These are phyloP conservation scores for sorghum (Sorghum bicolor) DNA, from an alignment of 176 grass and related monocot genomes.

Conservation along the genomic window DNA sequence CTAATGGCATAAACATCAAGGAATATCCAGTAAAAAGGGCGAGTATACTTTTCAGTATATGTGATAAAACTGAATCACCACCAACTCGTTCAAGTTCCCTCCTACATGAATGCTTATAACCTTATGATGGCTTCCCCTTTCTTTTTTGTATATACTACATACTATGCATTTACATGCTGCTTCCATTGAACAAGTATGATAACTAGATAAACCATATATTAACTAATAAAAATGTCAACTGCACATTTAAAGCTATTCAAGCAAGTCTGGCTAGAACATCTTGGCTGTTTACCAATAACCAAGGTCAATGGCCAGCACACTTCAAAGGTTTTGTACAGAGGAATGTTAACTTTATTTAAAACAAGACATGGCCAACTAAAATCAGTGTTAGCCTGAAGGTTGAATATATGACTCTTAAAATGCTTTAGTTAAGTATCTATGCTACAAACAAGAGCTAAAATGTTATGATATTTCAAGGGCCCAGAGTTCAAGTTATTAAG, in stretches of 20 bases:
- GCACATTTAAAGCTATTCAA: background rate
- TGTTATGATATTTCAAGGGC: background rate
- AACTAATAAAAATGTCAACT: background rate
- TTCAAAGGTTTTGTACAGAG: conserved; percentile 12
- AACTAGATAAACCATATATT: conserved; percentile 2
- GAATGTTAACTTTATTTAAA: conserved; percentile 11
- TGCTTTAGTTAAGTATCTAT: background rate
- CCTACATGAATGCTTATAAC: background rate
- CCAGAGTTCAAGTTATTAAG: background rate
- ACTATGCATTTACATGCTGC: background rate
- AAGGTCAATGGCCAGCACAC: background rate
- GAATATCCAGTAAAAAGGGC: background rate
- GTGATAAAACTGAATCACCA: background rate
- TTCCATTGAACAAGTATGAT: background rate
- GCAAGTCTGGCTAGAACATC: background rate
- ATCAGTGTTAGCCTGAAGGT: conserved; percentile 9
- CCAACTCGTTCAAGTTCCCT: background rate
- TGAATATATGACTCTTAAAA: conserved; percentile 7
- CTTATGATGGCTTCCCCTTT: background rate
- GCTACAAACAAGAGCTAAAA: background rate
- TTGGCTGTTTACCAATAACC: conserved; percentile 5
- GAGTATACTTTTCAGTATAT: background rate
- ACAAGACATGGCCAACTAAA: background rate
- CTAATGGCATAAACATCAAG: background rate
- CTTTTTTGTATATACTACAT: background rate